Evolutionary conservation across 1,139 yeast species (phyloP), one percentile per base, ranked within the genome.

Genomic region (Magnusiomyces paraingens): DNA sequence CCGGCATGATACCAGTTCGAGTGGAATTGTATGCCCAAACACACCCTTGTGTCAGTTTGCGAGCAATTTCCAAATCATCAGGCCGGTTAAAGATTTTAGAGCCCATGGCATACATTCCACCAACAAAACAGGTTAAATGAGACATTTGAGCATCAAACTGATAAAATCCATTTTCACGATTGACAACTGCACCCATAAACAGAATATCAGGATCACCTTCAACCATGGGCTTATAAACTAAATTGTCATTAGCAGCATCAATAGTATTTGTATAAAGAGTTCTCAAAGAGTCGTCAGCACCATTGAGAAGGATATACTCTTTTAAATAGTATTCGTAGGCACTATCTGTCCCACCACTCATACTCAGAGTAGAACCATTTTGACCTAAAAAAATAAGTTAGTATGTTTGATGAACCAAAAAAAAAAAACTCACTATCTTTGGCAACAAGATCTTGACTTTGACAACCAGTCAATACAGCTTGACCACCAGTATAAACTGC

Each of bases 31-130:
- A 83, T 71, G 84, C 75, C 66, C 76, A 77, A 63, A 81, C 81
- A 66, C 95, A 87, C 4, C 91, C 83, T 57, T 81, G 73, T 0
- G 93, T 82, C 55, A 87, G 67, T 51, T 80, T 79, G 54, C 75
- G 79, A 2, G 86, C 94, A 46, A 80, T 68, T 45, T 73, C 72
- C 62, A 83, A 72, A 61, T 84, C 86, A 63, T 80, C 65, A 51
- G 77, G 67, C 59, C 73, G 52, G 71, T 73, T 62, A 64, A 78
- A 62, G 66, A 88, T 59, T 64, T 74, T 82, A 5, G 87, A 81
- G 2, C 89, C 89, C 40, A 86, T 67, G 0, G 87, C 85, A 61
- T 83, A 77, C 72, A 84, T 80, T 1, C 91, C 88, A 39, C 90
- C 93, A 50, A 84, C 76, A 64, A 83, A 84, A 64, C 95, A 86